Evolutionary conservation across 768 basidiomycete genomes (phyloP).

Genomic region (Serendipita sp.): DNA sequence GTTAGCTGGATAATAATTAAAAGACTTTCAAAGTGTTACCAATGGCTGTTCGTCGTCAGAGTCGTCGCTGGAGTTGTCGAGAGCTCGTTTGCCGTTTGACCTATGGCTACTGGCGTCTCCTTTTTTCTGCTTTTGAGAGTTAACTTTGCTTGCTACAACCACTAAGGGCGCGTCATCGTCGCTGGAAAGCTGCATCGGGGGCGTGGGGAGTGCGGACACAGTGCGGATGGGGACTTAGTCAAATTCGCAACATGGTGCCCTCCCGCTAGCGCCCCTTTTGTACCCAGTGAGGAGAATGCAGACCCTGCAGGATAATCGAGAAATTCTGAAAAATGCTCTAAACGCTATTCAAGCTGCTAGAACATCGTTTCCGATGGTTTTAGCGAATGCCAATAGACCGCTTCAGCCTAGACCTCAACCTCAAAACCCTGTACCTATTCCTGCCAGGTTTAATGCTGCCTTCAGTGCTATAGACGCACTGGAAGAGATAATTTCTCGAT

Average conservation of each 20-base stretch:
- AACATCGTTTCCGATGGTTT: background rate
- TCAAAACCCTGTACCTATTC: background rate
- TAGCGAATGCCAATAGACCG: background rate
- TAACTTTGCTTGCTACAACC: background rate
- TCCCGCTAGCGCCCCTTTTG: background rate
- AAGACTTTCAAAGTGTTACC: background rate
- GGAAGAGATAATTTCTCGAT: background rate
- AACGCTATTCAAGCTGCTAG: background rate
- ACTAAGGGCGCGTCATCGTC: background rate
- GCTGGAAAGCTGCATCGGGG: background rate
- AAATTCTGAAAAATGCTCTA: constrained; percentile 5
- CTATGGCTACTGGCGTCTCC: background rate
- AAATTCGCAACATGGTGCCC: background rate
- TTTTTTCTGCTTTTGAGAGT: background rate
- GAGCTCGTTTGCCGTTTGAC: constrained; percentile 5
- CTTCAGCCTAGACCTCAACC: background rate
- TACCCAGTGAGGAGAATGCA: background rate
- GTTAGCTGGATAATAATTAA: background rate
- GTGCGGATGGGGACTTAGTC: background rate
- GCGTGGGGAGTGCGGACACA: background rate
- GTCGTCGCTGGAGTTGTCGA: constrained; percentile 1
- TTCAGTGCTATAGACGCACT: background rate
- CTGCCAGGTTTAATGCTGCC: background rate
- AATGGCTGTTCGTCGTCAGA: constrained; percentile 7
- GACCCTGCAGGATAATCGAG: background rate